Base-by-base conservation (phyloP, 805 yeast genomes). In the Spathaspora girioi region DNA sequence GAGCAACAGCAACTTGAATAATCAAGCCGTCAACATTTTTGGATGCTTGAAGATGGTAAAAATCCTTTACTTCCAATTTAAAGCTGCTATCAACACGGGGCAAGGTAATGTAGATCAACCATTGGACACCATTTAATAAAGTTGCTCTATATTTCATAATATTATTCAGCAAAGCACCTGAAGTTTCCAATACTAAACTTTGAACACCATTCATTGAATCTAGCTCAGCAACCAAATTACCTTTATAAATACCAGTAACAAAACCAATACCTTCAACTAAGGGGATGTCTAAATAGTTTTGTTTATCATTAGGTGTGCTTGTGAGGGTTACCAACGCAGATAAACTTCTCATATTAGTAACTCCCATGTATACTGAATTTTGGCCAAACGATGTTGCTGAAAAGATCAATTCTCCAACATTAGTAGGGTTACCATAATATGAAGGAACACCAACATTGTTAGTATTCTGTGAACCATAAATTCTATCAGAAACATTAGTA, bases 261-360 rank as follows among this genome's bases (percentile, higher is more conserved):
- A 88, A 83, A 6, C 97, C 97, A 81, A 78, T 77, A 50, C 97
- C 97, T 66, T 87, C 92, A 5, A 86, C 87, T 50, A 87, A 61
- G 3, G 93, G 92, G 38, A 80, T 63, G 32, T 70, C 70, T 48
- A 84, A 62, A 32, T 69, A 73, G 45, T 81, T 81, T 8, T 53
- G 54, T 29, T 59, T 60, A 7, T 62, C 48, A 50, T 69, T 47
- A 54, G 63, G 58, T 9, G 65, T 60, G 19, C 43, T 38, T 41
- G 53, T 47, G 45, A 72, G 62, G 2, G 73, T 69, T 10, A 77
- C 81, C 43, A 70, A 67, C 12, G 77, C 80, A 6, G 87, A 81
- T 66, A 83, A 75, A 14, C 74, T 66, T 41, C 73, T 76, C 74
- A 80, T 71, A 14, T 79, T 73, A 17, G 75, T 58, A 2, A 84